Base-by-base conservation (phyloP, 768 basidiomycete species). In the Gymnopilus junonius region DNA sequence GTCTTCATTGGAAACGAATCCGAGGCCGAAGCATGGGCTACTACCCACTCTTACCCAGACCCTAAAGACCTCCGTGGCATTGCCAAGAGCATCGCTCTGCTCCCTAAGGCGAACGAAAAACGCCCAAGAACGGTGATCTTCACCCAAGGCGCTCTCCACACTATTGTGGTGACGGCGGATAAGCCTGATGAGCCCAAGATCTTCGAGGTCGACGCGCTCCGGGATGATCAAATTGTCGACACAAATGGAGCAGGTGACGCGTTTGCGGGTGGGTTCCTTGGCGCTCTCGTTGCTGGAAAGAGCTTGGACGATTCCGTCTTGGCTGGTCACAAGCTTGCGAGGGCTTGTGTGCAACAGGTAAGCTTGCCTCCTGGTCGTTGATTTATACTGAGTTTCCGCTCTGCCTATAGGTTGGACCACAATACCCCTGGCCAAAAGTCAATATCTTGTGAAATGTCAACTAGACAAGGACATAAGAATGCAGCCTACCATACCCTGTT, bases 241-340 rank as follows among this genome's bases (percentile, higher is more conserved):
- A 99, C 97, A 51, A 99, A 99, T 76, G 97, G 94, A 55, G 97
- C 97, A 21, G 97, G 97, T 43, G 97, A 99, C 74, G 94, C 94
- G 43, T 99, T 99, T 70, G 95, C 95, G 25, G 97, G 97, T 61
- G 97, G 93, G 37, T 96, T 99, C 85, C 77, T 98, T 57, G 97
- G 94, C 55, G 96, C 91, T 1, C 82, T 86, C 59, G 88, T 93
- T 55, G 75, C 85, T 35, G 95, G 94, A 12, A 97, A 94, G 83
- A 77, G 72, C 29, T 71, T 94, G 29, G 88, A 91, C 20, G 89
- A 94, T 75, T 84, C 84, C 50, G 85, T 99, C 62, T 87, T 91
- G 78, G 87, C 84, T 29, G 97, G 97, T 1, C 97, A 99, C 78
- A 89, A 87, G 75, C 69, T 97, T 69, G 96, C 91, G 40, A 79